These are phyloP conservation scores for Salix koriyanagi DNA, from an alignment of 345 rosid genomes.

Conservation along the genomic window DNA sequence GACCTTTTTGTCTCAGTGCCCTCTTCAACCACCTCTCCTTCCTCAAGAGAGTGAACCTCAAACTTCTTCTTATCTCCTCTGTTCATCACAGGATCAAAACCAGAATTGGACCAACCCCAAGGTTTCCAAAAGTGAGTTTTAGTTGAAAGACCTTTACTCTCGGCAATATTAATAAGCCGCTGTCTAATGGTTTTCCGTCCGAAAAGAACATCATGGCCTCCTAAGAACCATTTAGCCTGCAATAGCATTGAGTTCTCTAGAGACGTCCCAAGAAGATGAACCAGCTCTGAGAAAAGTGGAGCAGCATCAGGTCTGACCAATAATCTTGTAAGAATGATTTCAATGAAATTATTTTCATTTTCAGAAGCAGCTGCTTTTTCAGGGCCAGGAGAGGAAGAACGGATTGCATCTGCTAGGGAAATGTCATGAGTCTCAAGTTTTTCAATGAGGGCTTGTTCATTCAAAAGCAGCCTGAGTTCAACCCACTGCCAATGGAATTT, in stretches of 20 bases:
- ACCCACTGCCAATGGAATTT: slow-evolving; percentile 99
- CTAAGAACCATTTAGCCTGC: slow-evolving; percentile 91
- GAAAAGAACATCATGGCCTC: slow-evolving; percentile 80
- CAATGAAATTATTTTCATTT: slow-evolving; percentile 80
- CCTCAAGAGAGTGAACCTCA: slow-evolving; percentile 62
- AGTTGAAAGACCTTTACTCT: slow-evolving; percentile 64
- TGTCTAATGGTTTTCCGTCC: slow-evolving; percentile 92
- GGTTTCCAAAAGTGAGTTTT: slow-evolving; percentile 79
- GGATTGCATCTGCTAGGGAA: slow-evolving; percentile 70
- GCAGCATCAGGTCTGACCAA: slow-evolving; percentile 98
- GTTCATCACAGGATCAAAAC: slow-evolving; percentile 35
- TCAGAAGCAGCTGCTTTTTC: slow-evolving; percentile 79
- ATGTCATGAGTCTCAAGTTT: slow-evolving; percentile 69
- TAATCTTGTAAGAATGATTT: slow-evolving; percentile 86
- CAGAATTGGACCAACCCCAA: slow-evolving; percentile 82
- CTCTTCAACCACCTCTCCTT: slow-evolving; percentile 94
- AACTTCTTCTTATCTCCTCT: slow-evolving; percentile 58
- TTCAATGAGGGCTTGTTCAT: slow-evolving; percentile 88
- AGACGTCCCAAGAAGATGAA: slow-evolving; percentile 95
- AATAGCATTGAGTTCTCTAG: slow-evolving; percentile 89
- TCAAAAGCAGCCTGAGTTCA: slow-evolving; percentile 93
- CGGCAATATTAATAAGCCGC: slow-evolving; percentile 72
- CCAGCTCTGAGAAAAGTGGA: slow-evolving; percentile 82
- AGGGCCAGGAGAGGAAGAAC: slow-evolving; percentile 61
- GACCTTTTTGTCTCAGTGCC: slow-evolving; percentile 47